These are phyloP conservation scores for Pythium dissotocum DNA, from an alignment of 352 stramenopile genomes.

Conservation along the genomic window DNA sequence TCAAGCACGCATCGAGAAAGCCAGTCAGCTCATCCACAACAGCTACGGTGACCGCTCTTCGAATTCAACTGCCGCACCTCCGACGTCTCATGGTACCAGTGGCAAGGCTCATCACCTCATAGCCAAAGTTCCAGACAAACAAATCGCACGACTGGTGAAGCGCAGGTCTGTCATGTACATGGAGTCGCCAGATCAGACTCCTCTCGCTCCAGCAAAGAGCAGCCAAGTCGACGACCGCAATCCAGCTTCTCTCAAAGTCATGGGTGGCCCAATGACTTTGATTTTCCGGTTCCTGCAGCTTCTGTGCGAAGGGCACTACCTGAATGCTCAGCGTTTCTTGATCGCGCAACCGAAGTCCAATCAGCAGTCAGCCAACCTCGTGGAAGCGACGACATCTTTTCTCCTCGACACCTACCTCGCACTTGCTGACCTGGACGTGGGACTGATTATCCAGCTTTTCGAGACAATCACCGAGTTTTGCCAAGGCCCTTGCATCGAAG, in stretches of 20 bases:
- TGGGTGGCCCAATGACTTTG: constrained; percentile 37
- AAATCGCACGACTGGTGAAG: constrained; percentile 8
- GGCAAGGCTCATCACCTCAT: not conserved
- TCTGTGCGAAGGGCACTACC: constrained; percentile 70
- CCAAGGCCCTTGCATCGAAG: constrained; percentile 72
- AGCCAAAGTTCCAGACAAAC: not conserved
- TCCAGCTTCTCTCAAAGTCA: constrained; percentile 6
- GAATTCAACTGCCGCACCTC: not conserved
- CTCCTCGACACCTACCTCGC: constrained; percentile 62
- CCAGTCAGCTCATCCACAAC: constrained; percentile 7
- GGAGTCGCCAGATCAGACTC: not conserved
- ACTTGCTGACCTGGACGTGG: constrained; percentile 50
- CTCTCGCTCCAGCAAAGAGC: not conserved
- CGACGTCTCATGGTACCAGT: not conserved
- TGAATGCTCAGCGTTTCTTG: constrained; percentile 59
- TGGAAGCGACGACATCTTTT: constrained; percentile 67
- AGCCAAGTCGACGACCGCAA: not conserved
- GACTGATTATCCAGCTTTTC: constrained; percentile 67
- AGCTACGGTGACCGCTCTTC: constrained; percentile 1
- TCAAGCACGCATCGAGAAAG: constrained; percentile 33
- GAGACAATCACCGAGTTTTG: constrained; percentile 80
- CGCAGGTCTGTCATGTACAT: constrained; percentile 6
- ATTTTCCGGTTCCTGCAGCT: constrained; percentile 78
- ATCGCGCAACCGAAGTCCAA: constrained; percentile 40
- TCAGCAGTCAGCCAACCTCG: constrained; percentile 45